Conservation (phyloP, 768 basidiomycete genomes). For the Tricholomella constricta region DNA sequence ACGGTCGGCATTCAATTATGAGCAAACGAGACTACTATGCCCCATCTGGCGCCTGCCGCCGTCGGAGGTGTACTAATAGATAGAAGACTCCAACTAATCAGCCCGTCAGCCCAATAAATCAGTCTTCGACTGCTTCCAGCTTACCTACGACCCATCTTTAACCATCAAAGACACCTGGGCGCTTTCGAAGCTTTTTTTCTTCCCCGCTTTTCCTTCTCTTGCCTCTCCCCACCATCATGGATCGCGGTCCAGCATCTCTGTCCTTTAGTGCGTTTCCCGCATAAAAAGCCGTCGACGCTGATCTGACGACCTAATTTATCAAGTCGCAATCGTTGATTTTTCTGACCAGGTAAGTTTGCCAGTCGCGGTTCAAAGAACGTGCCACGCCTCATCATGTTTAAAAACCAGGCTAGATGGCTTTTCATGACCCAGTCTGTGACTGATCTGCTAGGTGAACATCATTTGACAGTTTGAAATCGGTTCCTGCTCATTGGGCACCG, state of each 20-base stretch:
- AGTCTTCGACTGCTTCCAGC: conserved; percentile 16
- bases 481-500: not conserved
- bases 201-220: conserved; percentile 11
- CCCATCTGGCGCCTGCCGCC: conserved; percentile 14
- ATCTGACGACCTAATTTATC: conserved; percentile 2
- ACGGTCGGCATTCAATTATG: not conserved
- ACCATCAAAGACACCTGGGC: conserved; percentile 10
- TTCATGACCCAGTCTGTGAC: conserved; percentile 67
- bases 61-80: conserved; percentile 9
- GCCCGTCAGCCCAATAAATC: conserved; percentile 17
- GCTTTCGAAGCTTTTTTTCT: conserved; percentile 15
- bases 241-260: conserved; percentile 56
- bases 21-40: not conserved
- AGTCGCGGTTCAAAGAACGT: conserved; percentile 5
- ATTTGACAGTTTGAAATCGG: not conserved
- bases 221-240: conserved; percentile 33
- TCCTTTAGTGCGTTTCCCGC: conserved; percentile 68
- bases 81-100: conserved; percentile 19
- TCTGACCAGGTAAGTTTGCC: conserved; percentile 57
- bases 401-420: conserved; percentile 60
- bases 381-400: conserved; percentile 12
- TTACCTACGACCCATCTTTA: conserved; percentile 16
- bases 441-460: conserved; percentile 58
- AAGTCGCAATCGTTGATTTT: conserved; percentile 84
- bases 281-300: conserved; percentile 9